Conservation (phyloP, 2,329 filamentous ascomycete genomes). For the Aurifilum marmelostoma region DNA sequence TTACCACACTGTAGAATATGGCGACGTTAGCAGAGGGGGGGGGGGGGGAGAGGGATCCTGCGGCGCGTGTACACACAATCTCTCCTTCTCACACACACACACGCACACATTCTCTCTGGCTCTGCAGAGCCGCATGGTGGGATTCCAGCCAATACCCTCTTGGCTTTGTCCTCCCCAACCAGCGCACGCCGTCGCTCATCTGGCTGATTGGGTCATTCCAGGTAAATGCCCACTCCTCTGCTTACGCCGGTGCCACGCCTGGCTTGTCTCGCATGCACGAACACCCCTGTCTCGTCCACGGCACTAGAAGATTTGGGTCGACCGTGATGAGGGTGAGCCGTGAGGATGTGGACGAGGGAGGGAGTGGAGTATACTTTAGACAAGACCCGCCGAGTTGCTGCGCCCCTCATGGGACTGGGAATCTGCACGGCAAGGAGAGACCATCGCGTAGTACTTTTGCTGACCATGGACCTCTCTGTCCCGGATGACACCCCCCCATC, state of each 20-base stretch:
- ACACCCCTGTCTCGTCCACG: slow-evolving; percentile 1
- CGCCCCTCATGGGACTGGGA: slow-evolving; percentile 18
- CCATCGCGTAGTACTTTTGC: slow-evolving; percentile 15
- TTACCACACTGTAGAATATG: slow-evolving; percentile 4
- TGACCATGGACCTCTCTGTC: slow-evolving; percentile 12
- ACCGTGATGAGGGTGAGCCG: slow-evolving; percentile 17
- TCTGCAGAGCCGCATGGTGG: slow-evolving; percentile 27
- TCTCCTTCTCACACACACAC: no score
- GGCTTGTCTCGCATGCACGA: slow-evolving; percentile 20
- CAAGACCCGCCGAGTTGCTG: slow-evolving; percentile 16
- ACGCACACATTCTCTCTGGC: not conserved
- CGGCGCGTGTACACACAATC: not conserved
- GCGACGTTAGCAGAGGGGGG: not conserved
- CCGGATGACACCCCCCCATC: slow-evolving; percentile 9
- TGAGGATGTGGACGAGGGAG: not conserved
- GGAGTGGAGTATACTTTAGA: slow-evolving; percentile 15
- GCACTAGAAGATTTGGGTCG: slow-evolving; percentile 11
- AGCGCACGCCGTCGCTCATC: slow-evolving; percentile 11
- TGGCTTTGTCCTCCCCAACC: slow-evolving; percentile 3
- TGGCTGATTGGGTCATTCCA: slow-evolving; percentile 10
- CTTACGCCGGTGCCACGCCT: slow-evolving; percentile 25
- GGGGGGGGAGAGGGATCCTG: not conserved
- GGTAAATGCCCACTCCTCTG: slow-evolving; percentile 22
- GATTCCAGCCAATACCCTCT: slow-evolving; percentile 13
- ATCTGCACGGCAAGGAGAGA: slow-evolving; percentile 10